Evolutionary conservation across 2,329 filamentous ascomycete species (phyloP), one percentile per base, ranked within the genome.

Genomic region (Tolypocladium cylindrosporum): DNA sequence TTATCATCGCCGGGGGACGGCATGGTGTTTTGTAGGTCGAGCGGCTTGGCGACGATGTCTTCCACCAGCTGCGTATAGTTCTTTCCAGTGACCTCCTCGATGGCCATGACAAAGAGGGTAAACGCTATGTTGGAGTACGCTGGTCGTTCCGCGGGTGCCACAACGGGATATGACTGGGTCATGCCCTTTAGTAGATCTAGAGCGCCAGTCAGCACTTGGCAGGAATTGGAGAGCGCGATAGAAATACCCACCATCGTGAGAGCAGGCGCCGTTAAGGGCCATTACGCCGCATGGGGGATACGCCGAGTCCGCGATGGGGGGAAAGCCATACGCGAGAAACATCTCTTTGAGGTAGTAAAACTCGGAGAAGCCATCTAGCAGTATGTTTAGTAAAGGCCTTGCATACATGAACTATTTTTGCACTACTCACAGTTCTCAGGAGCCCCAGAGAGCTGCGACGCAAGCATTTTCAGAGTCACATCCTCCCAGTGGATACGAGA

Each of bases 41-140:
- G 21, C 0, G 65, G 61, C 19, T 19, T 16, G 1, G 65, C 55
- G 2, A 68, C 21, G 11, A 63, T 43, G 0, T 68, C 63, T 2
- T 63, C n/a, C 0, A 72, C 39, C 19, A 69, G 60, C 2, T 66
- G 52, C 0, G 67, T 62, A 56, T 68, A 73, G 50, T 60, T 68
- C 58, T 69, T 71, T 0, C 65, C 65, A 0, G 67, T 72, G 21
- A 59, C 62, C 1, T 65, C 54, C 27, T 73, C 67, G 1, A 77
- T 59, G 1, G 69, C 72, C 54, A 74, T 64, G 5, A 66, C 64
- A 36, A 75, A 66, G 8, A 77, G 54, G 16, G 66, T 67, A 58
- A 74, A 77, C 0, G 72, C 72, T 19, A 75, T 61, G 56, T 72
- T 76, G 5, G 75, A 77, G 60, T 77, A 77, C 0, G 71, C 67